phyloP scores from a whole-genome alignment of 805 yeast species.

The Nakazawaea laoshanensis region DNA sequence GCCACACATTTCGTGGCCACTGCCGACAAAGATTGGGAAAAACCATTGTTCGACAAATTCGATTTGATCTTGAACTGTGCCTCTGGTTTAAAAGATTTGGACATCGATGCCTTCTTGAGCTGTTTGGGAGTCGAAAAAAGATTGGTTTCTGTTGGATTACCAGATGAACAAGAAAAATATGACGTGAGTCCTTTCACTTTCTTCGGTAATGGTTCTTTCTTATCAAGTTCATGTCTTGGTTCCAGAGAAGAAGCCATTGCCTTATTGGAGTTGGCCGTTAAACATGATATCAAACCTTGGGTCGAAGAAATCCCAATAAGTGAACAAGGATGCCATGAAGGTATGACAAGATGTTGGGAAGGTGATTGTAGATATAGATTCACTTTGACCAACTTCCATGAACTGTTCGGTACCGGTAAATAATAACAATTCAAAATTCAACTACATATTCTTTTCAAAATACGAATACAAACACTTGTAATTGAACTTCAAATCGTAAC shows the following conservation, averaged over 20 bases:
- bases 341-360: conserved; percentile 34
- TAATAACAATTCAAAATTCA: background rate
- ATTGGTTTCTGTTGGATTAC: conserved; percentile 42
- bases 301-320: conserved; percentile 39
- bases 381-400: conserved; percentile 38
- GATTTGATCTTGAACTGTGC: conserved; percentile 37
- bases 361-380: conserved; percentile 47
- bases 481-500: conserved; percentile 63
- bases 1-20: conserved; percentile 37
- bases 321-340: conserved; percentile 31
- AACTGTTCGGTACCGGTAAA: conserved; percentile 27
- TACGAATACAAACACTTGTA: conserved; percentile 67
- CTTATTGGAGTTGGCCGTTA: conserved; percentile 36
- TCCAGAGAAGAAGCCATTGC: conserved; percentile 37
- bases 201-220: conserved; percentile 33
- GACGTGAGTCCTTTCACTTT: conserved; percentile 43
- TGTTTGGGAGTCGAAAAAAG: conserved; percentile 27
- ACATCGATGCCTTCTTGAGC: conserved; percentile 25
- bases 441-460: conserved; percentile 31
- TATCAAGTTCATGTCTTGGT: conserved; percentile 39
- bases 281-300: conserved; percentile 39
- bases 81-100: conserved; percentile 26
- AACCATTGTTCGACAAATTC: conserved; percentile 22
- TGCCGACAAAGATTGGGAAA: conserved; percentile 34
- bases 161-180: conserved; percentile 28